Base-by-base conservation (phyloP, 1,139 yeast species). In the Saccharomyces uvarum region DNA sequence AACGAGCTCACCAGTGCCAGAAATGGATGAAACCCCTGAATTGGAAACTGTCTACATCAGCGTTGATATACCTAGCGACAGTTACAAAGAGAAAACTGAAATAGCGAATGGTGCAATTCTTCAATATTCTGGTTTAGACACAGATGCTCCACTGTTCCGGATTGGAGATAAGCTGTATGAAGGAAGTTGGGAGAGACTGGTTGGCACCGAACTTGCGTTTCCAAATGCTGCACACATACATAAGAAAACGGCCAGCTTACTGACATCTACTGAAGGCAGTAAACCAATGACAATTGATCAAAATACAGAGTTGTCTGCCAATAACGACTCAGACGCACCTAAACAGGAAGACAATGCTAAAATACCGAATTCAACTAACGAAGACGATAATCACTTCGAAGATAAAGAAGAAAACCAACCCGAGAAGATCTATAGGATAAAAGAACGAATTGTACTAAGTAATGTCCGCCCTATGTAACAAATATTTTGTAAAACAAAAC, bases 101-200 rank as follows among this genome's bases (percentile, higher is more conserved):
- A 56, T 66, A 14, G 70, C 63, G 47, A 59, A 64, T n/a, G 65
- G 73, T n/a, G 73, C 76, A 1, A 71, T 71, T 29, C 62, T 82
- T 41, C 83, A 81, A 59, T 69, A 77, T 19, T 75, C 84, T 7
- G 85, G 84, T 0, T 65, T 83, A 29, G 80, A 79, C 14, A 71
- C 76, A 7, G 74, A 74, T 21, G 66, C 70, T 21, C 89, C 89
- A 2, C 63, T 83, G 33, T 73, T 83, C 47, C 78, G 78, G 60
- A 70, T 82, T 8, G 83, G 83, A 46, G 76, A 78, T 53, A 74
- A 73, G 16, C 73, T 88, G 2, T 88, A 83, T 67, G 82, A 83
- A 65, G 95, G 96, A 1, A 74, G 77, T 42, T 93, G 98, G 97
- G 77, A 79, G 51, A 80, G 80, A 56, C 71, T 88, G 11, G 84